These are phyloP conservation scores for Digitaria exilis DNA, from an alignment of 202 grass and related monocot genomes.

Conservation along the genomic window DNA sequence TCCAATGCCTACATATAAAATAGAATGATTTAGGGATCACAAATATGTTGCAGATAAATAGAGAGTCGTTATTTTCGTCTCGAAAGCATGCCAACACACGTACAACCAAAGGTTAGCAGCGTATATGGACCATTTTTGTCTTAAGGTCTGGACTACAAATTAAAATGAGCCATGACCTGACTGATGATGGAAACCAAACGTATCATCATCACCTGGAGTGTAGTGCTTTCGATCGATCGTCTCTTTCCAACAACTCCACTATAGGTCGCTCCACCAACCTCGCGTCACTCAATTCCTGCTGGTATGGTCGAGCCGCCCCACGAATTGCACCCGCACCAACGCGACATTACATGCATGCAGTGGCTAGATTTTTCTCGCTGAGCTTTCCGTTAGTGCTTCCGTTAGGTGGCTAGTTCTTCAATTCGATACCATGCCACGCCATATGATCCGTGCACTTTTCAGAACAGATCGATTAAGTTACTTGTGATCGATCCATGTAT, in stretches of 20 bases:
- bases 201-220: no score
- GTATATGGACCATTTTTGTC: no score
- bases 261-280: not conserved
- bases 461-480: not conserved
- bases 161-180: not conserved
- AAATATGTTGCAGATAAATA: not conserved
- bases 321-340: not conserved
- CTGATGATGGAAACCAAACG: not conserved
- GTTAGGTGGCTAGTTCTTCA: not conserved
- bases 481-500: no score
- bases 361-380: no score
- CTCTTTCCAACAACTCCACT: constrained; percentile 25
- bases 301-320: not conserved
- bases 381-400: not conserved
- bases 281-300: not conserved
- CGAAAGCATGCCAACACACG: not conserved
- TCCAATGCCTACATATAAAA: no score
- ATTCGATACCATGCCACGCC: not conserved
- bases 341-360: not conserved
- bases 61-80: no score
- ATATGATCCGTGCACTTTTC: not conserved
- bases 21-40: not conserved
- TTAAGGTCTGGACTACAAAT: not conserved
- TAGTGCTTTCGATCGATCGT: not conserved
- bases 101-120: no score